Evolutionary conservation across 805 yeast genomes (phyloP).

Genomic region (Barnettozyma californica): DNA sequence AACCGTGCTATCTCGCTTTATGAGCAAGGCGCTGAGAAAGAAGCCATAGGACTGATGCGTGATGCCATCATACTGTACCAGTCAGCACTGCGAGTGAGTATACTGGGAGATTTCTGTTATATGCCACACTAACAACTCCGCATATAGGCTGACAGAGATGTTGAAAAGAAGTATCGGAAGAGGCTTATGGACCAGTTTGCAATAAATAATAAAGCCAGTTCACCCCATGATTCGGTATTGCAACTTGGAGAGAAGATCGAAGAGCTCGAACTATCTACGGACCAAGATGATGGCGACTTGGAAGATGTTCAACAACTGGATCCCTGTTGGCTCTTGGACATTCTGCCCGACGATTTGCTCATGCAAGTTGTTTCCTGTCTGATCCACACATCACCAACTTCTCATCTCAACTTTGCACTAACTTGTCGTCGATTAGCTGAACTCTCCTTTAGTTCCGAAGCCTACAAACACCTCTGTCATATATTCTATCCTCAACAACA

Average conservation of each 20-base stretch:
- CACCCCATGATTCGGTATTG: constrained; percentile 7
- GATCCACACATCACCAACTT: constrained; percentile 44
- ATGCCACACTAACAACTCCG: not conserved
- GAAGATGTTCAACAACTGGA: constrained; percentile 13
- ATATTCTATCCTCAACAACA: constrained; percentile 48
- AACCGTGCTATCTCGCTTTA: constrained; percentile 55
- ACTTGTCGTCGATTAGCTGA: constrained; percentile 54
- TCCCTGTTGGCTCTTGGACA: constrained; percentile 38
- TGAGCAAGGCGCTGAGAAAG: constrained; percentile 67
- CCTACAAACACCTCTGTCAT: constrained; percentile 48
- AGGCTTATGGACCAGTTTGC: constrained; percentile 41
- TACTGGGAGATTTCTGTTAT: not conserved
- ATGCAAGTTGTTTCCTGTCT: constrained; percentile 43
- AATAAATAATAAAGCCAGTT: constrained; percentile 13
- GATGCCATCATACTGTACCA: constrained; percentile 76
- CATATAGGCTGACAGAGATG: constrained; percentile 35
- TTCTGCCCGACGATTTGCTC: constrained; percentile 56
- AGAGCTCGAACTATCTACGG: not conserved
- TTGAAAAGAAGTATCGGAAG: constrained; percentile 65
- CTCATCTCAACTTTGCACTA: constrained; percentile 59
- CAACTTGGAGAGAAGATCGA: constrained; percentile 1
- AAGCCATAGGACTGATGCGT: constrained; percentile 67
- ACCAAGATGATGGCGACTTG: constrained; percentile 20
- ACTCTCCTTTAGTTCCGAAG: constrained; percentile 47
- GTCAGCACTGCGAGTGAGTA: constrained; percentile 55